A percentile compares a stretch with the other conserved stretches of the same genome.
Evolutionary conservation across 2,329 filamentous ascomycete genomes (phyloP).

Genomic region (Alternaria sp.): DNA sequence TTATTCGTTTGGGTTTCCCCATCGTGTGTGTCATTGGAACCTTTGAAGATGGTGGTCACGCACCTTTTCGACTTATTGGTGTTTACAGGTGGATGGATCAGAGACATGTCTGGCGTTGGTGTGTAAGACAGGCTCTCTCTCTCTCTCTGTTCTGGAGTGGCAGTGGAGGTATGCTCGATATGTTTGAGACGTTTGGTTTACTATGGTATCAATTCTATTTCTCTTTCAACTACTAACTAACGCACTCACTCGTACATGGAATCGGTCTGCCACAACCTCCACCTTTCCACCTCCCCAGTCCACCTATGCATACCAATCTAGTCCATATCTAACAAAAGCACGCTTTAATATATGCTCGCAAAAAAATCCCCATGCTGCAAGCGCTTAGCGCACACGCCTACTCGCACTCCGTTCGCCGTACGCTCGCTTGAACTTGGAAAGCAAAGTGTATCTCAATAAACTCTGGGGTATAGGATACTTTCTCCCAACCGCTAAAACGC

Average conservation of each 20-base stretch:
- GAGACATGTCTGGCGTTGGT: too few species aligned
- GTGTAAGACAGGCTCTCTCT: too few species aligned
- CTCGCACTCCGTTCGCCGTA: slow-evolving; percentile 2
- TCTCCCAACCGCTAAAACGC: slow-evolving; percentile 32
- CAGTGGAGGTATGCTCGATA: background rate
- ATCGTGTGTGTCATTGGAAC: too few species aligned
- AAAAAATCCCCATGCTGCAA: background rate
- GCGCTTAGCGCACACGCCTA: background rate
- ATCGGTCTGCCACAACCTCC: background rate
- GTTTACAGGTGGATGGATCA: too few species aligned
- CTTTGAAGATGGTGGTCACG: too few species aligned
- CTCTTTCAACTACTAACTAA: slow-evolving; percentile 5
- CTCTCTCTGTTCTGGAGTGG: background rate
- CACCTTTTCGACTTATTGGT: too few species aligned
- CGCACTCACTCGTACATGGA: slow-evolving; percentile 5
- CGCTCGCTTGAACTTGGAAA: background rate
- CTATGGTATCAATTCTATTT: slow-evolving; percentile 10
- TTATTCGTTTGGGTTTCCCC: too few species aligned
- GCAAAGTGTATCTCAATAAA: slow-evolving; percentile 8
- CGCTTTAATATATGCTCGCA: background rate
- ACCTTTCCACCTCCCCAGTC: background rate
- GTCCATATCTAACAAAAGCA: slow-evolving; percentile 2
- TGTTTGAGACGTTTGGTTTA: background rate
- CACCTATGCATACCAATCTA: slow-evolving; percentile 6
- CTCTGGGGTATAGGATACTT: slow-evolving; percentile 41